phyloP scores from a whole-genome alignment of 208 protist genomes.

The Trypanosoma theileri region DNA sequence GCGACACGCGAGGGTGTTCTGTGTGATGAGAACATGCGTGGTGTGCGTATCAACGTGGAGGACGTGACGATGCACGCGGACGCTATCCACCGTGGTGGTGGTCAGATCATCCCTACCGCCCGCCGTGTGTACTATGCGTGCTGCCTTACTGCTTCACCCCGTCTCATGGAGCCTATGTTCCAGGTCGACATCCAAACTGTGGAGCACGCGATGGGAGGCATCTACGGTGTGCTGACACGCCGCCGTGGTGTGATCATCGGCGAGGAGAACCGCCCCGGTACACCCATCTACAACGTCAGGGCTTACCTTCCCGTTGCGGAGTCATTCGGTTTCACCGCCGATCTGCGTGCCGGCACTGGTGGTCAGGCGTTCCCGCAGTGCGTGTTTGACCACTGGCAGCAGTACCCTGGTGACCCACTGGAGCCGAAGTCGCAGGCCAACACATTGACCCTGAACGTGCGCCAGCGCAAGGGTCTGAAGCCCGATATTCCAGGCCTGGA shows the following conservation, averaged over 20 bases:
- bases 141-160: slow-evolving; percentile 91
- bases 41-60: slow-evolving; percentile 95
- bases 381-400: slow-evolving; percentile 98
- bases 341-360: slow-evolving; percentile 94
- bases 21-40: slow-evolving; percentile 96
- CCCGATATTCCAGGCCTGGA: slow-evolving; percentile 92
- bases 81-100: slow-evolving; percentile 98
- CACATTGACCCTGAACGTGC: slow-evolving; percentile 78
- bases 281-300: slow-evolving; percentile 96
- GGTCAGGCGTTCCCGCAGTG: slow-evolving; percentile 97
- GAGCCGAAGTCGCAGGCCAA: slow-evolving; percentile 60
- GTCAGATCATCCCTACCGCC: slow-evolving; percentile 97
- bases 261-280: slow-evolving; percentile 95
- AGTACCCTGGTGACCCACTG: slow-evolving; percentile 88
- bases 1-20: slow-evolving; percentile 95
- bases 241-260: slow-evolving; percentile 96
- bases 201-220: slow-evolving; percentile 94
- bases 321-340: slow-evolving; percentile 97
- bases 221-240: slow-evolving; percentile 96
- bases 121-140: slow-evolving; percentile 94
- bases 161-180: slow-evolving; percentile 98
- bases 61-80: slow-evolving; percentile 99
- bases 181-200: slow-evolving; percentile 97
- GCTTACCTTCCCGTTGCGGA: slow-evolving; percentile 98
- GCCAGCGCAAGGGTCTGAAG: slow-evolving; percentile 97